Percentiles rank a stretch among this genome's conserved stretches.
These are phyloP conservation scores for Pseudonectria foliicola DNA, from an alignment of 2,329 filamentous ascomycete genomes.

Conservation along the genomic window DNA sequence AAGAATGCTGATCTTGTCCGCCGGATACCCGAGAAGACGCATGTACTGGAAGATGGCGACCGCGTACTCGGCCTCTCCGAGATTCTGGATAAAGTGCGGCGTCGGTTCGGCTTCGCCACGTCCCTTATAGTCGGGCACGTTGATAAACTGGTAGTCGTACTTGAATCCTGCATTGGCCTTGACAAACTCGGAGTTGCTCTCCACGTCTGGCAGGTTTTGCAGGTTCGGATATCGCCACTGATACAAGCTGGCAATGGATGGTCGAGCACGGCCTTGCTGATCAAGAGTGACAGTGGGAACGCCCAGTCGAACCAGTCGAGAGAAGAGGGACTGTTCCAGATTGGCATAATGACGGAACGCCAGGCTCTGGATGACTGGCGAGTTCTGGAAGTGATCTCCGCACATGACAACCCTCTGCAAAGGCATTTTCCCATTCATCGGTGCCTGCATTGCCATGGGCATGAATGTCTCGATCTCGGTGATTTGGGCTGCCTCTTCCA, in stretches of 20 bases:
- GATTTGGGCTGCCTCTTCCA: constrained; percentile 98
- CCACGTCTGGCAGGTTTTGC: constrained; percentile 70
- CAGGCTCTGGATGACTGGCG: constrained; percentile 87
- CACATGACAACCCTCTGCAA: constrained; percentile 86
- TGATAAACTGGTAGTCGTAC: constrained; percentile 94
- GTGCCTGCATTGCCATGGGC: constrained; percentile 83
- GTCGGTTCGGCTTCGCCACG: constrained; percentile 82
- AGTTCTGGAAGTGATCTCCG: constrained; percentile 95
- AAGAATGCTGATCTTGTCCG: constrained; percentile 75
- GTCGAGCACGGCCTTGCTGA: constrained; percentile 84
- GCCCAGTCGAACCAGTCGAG: constrained; percentile 79
- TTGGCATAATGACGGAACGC: constrained; percentile 94
- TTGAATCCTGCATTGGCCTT: constrained; percentile 85
- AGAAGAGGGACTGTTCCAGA: constrained; percentile 91
- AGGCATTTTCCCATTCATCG: constrained; percentile 62
- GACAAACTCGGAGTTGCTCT: constrained; percentile 62
- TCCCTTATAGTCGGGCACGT: constrained; percentile 89
- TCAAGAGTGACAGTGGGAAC: constrained; percentile 89
- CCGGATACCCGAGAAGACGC: constrained; percentile 88
- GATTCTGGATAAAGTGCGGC: constrained; percentile 91
- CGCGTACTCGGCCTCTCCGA: constrained; percentile 94
- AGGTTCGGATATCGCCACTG: constrained; percentile 85
- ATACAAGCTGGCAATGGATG: constrained; percentile 83
- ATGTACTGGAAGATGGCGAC: constrained; percentile 97
- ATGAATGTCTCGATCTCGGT: constrained; percentile 98